Base-by-base conservation (phyloP, 129 eudicot genomes). In the Flaveria linearis region DNA sequence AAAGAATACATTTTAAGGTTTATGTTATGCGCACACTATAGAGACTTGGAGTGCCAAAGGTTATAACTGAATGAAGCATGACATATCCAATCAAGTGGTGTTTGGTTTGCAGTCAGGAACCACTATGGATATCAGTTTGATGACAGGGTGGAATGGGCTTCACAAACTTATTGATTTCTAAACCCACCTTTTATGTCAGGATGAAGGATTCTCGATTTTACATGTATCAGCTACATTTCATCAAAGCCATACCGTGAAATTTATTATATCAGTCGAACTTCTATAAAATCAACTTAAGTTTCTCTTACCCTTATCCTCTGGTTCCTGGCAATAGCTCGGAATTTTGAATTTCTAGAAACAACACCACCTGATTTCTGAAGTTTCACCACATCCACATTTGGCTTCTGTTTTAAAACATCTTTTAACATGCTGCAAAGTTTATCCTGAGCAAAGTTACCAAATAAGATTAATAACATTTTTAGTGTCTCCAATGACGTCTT, bases 331-430 rank as follows among this genome's bases (percentile, higher is more conserved):
- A 71, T 91, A 69, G 87, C 87, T 52, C 98, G 93, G 64, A 85
- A 85, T 81, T 94, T 94, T 6, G 89, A 87, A 65, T 86, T 86
- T 64, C 98, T 83, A 10, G 98, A 94, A 45, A 94, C 98, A 36
- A 91, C 97, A 63, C 97, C 98, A 26, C 98, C 98, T 51, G 98
- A 94, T 68, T 86, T 94, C 42, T 94, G 98, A 68, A 94, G 98
- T 76, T 94, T 94, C 76, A 94, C 98, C 62, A 94, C 98, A 83
- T 94, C 98, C 53, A 94, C 97, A 17, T 84, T 87, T 39, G 88
- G 87, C 78, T 91, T 91, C 83, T 80, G 87, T 88, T 85, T 91
- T 76, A 88, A 53, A 18, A 87, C 96, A 56, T 87, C 97, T 86
- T 77, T 94, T 12, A 94, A 93, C 97, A 88, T 91, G 91, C 98